phyloP scores from a whole-genome alignment of 192 early-diverging fungal genomes.

The Piromyces finnis region DNA sequence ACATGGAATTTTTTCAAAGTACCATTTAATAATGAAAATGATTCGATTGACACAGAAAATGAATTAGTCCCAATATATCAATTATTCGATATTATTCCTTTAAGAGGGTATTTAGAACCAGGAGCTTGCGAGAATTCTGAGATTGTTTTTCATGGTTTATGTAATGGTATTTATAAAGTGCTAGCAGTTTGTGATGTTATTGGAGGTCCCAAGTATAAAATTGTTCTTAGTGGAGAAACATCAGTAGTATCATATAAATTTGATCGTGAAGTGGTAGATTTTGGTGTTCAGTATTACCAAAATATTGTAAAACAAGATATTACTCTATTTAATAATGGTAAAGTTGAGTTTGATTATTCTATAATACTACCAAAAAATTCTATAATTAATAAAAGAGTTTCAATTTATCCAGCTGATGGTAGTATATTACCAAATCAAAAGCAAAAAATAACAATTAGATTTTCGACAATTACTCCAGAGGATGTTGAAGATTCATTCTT shows the following conservation, averaged over 20 bases:
- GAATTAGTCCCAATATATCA: conserved; percentile 10
- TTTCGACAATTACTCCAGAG: conserved; percentile 23
- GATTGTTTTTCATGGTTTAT: conserved; percentile 23
- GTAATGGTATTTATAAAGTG: conserved; percentile 7
- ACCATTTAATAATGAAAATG: conserved; percentile 6
- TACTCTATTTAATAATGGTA: conserved; percentile 22
- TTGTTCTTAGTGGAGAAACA: conserved; percentile 22
- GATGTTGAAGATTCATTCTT: conserved; percentile 24
- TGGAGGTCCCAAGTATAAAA: conserved; percentile 36
- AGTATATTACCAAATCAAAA: conserved; percentile 12
- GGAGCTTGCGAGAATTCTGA: conserved; percentile 19
- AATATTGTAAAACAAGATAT: conserved; percentile 32
- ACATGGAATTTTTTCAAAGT: conserved; percentile 9
- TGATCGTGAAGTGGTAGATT: conserved; percentile 16
- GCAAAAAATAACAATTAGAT: conserved; percentile 19
- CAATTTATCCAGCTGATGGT: conserved; percentile 18
- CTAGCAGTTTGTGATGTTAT: conserved; percentile 25
- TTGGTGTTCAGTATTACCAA: conserved; percentile 27
- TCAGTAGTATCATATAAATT: conserved; percentile 20
- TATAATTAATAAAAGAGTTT: conserved; percentile 11
- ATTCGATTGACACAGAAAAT: conserved; percentile 4
- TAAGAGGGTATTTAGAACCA: conserved; percentile 19
- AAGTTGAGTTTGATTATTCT: conserved; percentile 26
- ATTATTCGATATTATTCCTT: conserved; percentile 29
- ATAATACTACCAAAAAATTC: conserved; percentile 9